These are phyloP conservation scores for Staphylotrichum longicolle DNA, from an alignment of 495 filamentous ascomycete species.

Conservation along the genomic window DNA sequence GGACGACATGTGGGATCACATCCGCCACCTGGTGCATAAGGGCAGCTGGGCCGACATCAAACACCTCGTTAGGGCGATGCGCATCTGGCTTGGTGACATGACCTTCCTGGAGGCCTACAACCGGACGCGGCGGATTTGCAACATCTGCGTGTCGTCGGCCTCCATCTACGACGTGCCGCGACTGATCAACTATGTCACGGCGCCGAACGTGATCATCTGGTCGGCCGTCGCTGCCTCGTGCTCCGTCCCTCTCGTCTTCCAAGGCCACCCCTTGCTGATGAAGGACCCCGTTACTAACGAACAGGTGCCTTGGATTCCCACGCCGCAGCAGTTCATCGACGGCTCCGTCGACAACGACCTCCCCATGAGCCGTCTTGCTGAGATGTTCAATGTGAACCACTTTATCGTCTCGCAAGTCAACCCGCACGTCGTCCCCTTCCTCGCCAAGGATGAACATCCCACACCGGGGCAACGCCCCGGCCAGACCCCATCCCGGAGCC, in stretches of 20 bases:
- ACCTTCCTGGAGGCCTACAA: slow-evolving; percentile 97
- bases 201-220: slow-evolving; percentile 93
- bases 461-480: slow-evolving; percentile 42
- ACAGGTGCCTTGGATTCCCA: slow-evolving; percentile 77
- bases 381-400: slow-evolving; percentile 98
- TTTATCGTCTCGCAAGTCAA: slow-evolving; percentile 98
- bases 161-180: slow-evolving; percentile 83
- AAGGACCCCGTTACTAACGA: slow-evolving; percentile 81
- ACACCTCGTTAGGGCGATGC: slow-evolving; percentile 78
- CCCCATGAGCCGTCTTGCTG: slow-evolving; percentile 84
- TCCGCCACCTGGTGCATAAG: slow-evolving; percentile 73
- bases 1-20: slow-evolving; percentile 65
- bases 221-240: slow-evolving; percentile 94
- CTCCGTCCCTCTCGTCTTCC: slow-evolving; percentile 86
- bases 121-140: slow-evolving; percentile 81
- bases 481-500: slow-evolving; percentile 23
- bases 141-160: slow-evolving; percentile 87
- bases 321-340: slow-evolving; percentile 83
- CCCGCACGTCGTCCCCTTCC: slow-evolving; percentile 87
- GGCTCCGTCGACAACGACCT: slow-evolving; percentile 93
- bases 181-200: slow-evolving; percentile 88
- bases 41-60: slow-evolving; percentile 81
- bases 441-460: slow-evolving; percentile 66
- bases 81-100: slow-evolving; percentile 72
- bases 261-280: slow-evolving; percentile 70